Conservation (phyloP, 148 eudicot genomes). For the Polygonum aviculare region DNA sequence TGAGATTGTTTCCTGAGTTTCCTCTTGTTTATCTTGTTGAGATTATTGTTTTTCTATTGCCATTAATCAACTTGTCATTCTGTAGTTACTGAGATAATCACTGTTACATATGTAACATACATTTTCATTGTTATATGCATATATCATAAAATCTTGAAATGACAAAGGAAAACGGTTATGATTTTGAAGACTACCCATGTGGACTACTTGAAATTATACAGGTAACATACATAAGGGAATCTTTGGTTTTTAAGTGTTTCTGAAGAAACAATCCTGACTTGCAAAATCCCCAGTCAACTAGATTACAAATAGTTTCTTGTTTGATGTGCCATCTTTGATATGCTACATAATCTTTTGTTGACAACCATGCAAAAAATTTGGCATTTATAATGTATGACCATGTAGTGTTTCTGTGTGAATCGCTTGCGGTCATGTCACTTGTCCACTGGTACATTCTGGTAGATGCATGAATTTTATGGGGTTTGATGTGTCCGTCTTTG, state of each 20-base stretch:
- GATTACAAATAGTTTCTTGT: not conserved
- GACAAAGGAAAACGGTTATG: not conserved
- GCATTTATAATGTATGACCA: no score
- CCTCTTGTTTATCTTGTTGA: not conserved
- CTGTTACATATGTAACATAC: not conserved
- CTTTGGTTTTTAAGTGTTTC: not conserved
- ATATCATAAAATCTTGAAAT: not conserved
- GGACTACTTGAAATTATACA: not conserved
- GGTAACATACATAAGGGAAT: not conserved
- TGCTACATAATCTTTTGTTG: not conserved
- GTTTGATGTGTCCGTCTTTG: not conserved
- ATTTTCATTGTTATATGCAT: not conserved
- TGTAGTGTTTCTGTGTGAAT: no score
- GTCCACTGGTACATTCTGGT: not conserved
- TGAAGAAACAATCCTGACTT: not conserved
- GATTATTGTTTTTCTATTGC: not conserved
- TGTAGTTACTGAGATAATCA: not conserved
- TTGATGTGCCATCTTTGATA: not conserved
- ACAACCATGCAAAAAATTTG: not conserved
- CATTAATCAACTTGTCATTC: not conserved
- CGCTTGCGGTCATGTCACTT: no score
- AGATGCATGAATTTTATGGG: not conserved
- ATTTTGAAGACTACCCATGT: not conserved
- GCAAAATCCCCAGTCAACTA: not conserved
- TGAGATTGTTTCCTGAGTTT: slow-evolving; percentile 1